Evolutionary conservation across 2,329 filamentous ascomycete genomes (phyloP).

Genomic region (Didymella exigua): DNA sequence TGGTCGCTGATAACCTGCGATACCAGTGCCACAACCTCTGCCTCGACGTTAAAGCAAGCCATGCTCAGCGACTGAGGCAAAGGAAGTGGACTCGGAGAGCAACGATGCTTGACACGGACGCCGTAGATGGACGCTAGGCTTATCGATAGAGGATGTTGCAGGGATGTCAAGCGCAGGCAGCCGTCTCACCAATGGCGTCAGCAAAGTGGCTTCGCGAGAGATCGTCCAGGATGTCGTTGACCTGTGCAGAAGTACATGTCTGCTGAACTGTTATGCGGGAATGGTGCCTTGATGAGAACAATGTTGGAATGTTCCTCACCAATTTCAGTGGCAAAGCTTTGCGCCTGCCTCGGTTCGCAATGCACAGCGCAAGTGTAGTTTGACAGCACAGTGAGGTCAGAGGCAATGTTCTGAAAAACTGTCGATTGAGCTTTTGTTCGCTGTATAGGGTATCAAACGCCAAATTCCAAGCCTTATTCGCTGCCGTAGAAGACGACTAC

Average conservation of each 20-base stretch:
- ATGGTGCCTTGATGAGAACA: too few relatives aligned
- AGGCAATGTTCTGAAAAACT: not conserved
- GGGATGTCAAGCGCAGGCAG: slow-evolving; percentile 3
- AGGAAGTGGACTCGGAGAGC: not conserved
- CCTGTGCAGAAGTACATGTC: too few relatives aligned
- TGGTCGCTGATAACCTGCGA: not conserved
- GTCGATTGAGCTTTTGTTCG: slow-evolving; percentile 12
- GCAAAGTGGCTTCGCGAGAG: not conserved
- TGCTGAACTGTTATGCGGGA: too few relatives aligned
- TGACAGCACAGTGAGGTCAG: not conserved
- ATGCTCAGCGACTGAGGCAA: slow-evolving; percentile 1
- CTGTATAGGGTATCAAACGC: slow-evolving; percentile 21
- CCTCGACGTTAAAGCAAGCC: slow-evolving; percentile 26
- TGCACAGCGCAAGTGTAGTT: not conserved
- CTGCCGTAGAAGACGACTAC: slow-evolving; percentile 28
- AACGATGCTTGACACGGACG: not conserved
- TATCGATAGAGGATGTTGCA: slow-evolving; percentile 21
- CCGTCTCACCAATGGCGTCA: not conserved
- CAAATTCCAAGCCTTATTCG: not conserved
- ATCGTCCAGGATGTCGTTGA: not conserved
- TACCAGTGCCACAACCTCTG: slow-evolving; percentile 16
- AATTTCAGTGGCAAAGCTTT: not conserved
- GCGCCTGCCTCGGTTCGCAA: not conserved
- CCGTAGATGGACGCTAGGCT: not conserved
- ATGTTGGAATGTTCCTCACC: not conserved